Evolutionary conservation across 768 basidiomycete genomes (phyloP).

Genomic region (Boletellus sp.): DNA sequence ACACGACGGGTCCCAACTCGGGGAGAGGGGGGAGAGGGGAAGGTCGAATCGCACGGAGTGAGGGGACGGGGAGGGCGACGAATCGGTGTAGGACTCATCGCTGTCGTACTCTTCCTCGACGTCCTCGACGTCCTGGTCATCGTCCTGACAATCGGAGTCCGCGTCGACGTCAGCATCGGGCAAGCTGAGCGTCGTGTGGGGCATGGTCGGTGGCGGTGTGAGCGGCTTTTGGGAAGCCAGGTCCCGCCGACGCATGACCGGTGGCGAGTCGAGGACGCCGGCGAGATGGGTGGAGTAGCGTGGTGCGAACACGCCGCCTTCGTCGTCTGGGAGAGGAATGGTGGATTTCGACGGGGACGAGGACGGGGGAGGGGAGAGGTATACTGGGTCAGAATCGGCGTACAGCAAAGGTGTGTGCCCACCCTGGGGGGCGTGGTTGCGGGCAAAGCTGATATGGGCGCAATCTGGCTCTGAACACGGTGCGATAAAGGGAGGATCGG

Average conservation of each 20-base stretch:
- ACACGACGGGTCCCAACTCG: conserved; percentile 27
- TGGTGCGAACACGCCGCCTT: conserved; percentile 12
- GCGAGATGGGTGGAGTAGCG: conserved; percentile 26
- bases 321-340: conserved; percentile 28
- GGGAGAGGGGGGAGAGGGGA: conserved; percentile 36
- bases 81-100: conserved; percentile 18
- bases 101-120: conserved; percentile 17
- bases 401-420: conserved; percentile 12
- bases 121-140: conserved; percentile 13
- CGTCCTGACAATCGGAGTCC: not conserved
- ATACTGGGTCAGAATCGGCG: conserved; percentile 19
- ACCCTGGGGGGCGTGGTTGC: conserved; percentile 12
- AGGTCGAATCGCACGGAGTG: conserved; percentile 10
- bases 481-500: conserved; percentile 25
- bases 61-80: conserved; percentile 14
- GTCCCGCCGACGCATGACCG: conserved; percentile 31
- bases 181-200: conserved; percentile 33
- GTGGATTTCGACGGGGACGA: conserved; percentile 25
- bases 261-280: conserved; percentile 36
- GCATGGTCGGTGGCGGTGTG: conserved; percentile 44
- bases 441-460: conserved; percentile 14
- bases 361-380: conserved; percentile 28
- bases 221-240: conserved; percentile 31
- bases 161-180: conserved; percentile 34
- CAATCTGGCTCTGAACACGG: conserved; percentile 11